Evolutionary conservation across 306 rosid genomes (phyloP).

Genomic region (Gillenia trifoliata): DNA sequence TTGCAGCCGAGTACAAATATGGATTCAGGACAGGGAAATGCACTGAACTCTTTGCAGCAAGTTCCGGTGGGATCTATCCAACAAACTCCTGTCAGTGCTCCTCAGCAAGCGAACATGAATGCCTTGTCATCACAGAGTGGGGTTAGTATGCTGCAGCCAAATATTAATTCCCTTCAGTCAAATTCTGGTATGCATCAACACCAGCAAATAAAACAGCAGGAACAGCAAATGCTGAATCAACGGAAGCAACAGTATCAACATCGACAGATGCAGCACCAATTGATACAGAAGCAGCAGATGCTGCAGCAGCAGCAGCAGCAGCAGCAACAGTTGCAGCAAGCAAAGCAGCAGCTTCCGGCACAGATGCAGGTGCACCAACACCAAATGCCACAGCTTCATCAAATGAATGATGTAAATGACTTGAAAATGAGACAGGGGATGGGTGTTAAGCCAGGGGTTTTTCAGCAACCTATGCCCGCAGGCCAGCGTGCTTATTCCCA

Average conservation of each 20-base stretch:
- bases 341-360: constrained; percentile 59
- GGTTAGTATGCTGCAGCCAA: constrained; percentile 54
- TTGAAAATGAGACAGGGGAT: constrained; percentile 58
- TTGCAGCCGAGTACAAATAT: constrained; percentile 47
- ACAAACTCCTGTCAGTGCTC: constrained; percentile 52
- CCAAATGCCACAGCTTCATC: constrained; percentile 65
- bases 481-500: constrained; percentile 77
- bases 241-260: constrained; percentile 47
- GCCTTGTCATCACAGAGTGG: constrained; percentile 63
- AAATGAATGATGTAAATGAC: constrained; percentile 60
- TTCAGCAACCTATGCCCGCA: constrained; percentile 61
- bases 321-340: constrained; percentile 36
- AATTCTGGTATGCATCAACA: constrained; percentile 63
- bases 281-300: constrained; percentile 13
- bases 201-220: constrained; percentile 62
- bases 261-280: constrained; percentile 33
- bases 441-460: constrained; percentile 61
- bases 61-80: constrained; percentile 58
- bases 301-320: constrained; percentile 26
- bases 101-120: constrained; percentile 57
- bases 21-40: constrained; percentile 61
- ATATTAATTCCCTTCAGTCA: constrained; percentile 48
- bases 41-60: constrained; percentile 60
- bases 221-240: constrained; percentile 36
- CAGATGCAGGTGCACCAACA: constrained; percentile 69